A percentile compares a stretch with the other conserved stretches of the same genome.
Conservation (phyloP, 2,329 filamentous ascomycete genomes). For the Drechslera avenae region DNA sequence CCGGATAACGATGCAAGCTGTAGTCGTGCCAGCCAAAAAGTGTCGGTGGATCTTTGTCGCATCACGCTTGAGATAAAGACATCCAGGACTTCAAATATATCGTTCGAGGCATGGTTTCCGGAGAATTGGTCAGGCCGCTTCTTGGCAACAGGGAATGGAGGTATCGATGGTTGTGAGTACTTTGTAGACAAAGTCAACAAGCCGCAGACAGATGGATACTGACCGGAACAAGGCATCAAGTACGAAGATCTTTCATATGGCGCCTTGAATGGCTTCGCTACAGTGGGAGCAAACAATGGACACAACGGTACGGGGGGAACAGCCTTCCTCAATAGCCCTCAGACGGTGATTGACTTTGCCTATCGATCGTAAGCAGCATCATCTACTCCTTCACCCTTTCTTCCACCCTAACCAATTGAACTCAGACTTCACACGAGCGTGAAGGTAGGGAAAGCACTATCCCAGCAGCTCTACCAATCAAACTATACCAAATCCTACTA, state of each 20-base stretch:
- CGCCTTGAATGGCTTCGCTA: slow-evolving; percentile 45
- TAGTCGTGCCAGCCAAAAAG: slow-evolving; percentile 39
- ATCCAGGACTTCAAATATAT: slow-evolving; percentile 49
- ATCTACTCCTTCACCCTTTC: too few species aligned
- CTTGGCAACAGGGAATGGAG: slow-evolving; percentile 50
- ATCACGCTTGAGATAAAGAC: slow-evolving; percentile 51
- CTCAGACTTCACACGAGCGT: slow-evolving; percentile 47
- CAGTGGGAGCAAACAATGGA: slow-evolving; percentile 49
- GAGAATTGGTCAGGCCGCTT: slow-evolving; percentile 49
- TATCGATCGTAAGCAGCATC: slow-evolving; percentile 45
- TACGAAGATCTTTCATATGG: slow-evolving; percentile 51
- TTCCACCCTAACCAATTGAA: not conserved
- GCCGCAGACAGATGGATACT: not conserved
- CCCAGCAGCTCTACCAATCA: slow-evolving; percentile 46
- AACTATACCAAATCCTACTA: slow-evolving; percentile 48
- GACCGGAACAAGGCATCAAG: slow-evolving; percentile 45
- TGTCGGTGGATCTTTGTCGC: slow-evolving; percentile 50
- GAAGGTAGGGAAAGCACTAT: slow-evolving; percentile 47
- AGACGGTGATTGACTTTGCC: slow-evolving; percentile 56
- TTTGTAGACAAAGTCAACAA: not conserved
- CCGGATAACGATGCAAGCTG: slow-evolving; percentile 48
- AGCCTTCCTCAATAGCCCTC: slow-evolving; percentile 52
- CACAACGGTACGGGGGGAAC: slow-evolving; percentile 52
- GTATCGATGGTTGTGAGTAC: slow-evolving; percentile 49
- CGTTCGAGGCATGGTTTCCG: slow-evolving; percentile 48